Conservation (phyloP, 2,329 filamentous ascomycete species). For the Curvularia hawaiiensis region DNA sequence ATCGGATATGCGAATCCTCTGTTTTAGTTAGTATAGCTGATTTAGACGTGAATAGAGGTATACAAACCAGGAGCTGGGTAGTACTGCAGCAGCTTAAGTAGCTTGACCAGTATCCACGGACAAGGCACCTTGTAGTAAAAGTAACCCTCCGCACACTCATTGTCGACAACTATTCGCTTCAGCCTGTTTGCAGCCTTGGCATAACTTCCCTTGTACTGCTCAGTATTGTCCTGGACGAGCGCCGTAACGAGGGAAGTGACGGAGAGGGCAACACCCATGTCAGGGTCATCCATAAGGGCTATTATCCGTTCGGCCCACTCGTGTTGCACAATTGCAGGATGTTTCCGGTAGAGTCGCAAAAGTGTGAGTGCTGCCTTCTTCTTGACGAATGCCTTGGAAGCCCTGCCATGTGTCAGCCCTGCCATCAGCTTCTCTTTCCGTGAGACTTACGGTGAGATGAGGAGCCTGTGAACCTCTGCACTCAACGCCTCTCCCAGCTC, state of each 20-base stretch:
- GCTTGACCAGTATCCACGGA: slow-evolving; percentile 96
- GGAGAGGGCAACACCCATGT: slow-evolving; percentile 92
- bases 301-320: slow-evolving; percentile 99
- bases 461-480: slow-evolving; percentile 85
- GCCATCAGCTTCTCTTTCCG: background rate
- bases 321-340: slow-evolving; percentile 89
- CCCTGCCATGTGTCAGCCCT: slow-evolving; percentile 52
- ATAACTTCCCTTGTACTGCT: slow-evolving; percentile 92
- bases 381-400: slow-evolving; percentile 97
- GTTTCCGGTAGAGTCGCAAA: slow-evolving; percentile 90
- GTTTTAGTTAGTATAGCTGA: slow-evolving; percentile 32
- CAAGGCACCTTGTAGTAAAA: slow-evolving; percentile 99
- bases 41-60: background rate
- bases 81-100: slow-evolving; percentile 90
- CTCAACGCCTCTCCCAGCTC: slow-evolving; percentile 97
- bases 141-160: slow-evolving; percentile 88
- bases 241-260: slow-evolving; percentile 96
- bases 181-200: slow-evolving; percentile 89
- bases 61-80: slow-evolving; percentile 84
- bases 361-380: slow-evolving; percentile 97
- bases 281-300: slow-evolving; percentile 96
- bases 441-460: slow-evolving; percentile 85
- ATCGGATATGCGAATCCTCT: slow-evolving; percentile 92
- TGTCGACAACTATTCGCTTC: slow-evolving; percentile 88
- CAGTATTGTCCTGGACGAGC: slow-evolving; percentile 89